Evolutionary conservation across 805 yeast genomes (phyloP).

Genomic region (Hanseniaspora osmophila): DNA sequence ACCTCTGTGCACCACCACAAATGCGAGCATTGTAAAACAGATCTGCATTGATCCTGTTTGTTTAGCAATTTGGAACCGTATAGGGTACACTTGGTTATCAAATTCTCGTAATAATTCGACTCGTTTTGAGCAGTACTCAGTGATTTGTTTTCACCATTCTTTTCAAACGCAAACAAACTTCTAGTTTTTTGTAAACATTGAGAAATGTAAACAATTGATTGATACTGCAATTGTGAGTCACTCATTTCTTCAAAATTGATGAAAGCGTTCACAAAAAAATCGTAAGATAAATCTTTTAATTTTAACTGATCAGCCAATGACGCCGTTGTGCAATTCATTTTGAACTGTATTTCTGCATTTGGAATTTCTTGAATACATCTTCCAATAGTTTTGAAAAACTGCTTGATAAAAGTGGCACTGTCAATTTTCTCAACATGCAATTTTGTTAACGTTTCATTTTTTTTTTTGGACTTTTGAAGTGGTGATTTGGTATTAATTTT

Average conservation of each 20-base stretch:
- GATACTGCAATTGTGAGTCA: slow-evolving; percentile 40
- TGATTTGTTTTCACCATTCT: slow-evolving; percentile 26
- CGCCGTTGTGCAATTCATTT: slow-evolving; percentile 51
- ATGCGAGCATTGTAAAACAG: slow-evolving; percentile 74
- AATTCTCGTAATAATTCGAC: slow-evolving; percentile 41
- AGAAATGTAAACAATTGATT: slow-evolving; percentile 35
- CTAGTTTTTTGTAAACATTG: slow-evolving; percentile 29
- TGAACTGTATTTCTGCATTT: slow-evolving; percentile 20
- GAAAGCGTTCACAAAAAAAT: slow-evolving; percentile 78
- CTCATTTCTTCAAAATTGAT: slow-evolving; percentile 63
- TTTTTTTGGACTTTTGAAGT: slow-evolving; percentile 13
- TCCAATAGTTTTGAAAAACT: slow-evolving; percentile 62
- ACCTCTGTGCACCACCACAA: slow-evolving; percentile 84
- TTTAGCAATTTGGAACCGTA: slow-evolving; percentile 80
- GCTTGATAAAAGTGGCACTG: slow-evolving; percentile 21
- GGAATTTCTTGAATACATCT: slow-evolving; percentile 56
- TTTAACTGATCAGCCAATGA: slow-evolving; percentile 65
- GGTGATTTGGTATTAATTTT: slow-evolving; percentile 12
- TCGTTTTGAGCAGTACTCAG: slow-evolving; percentile 32
- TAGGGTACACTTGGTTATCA: slow-evolving; percentile 73
- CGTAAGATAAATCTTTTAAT: slow-evolving; percentile 64
- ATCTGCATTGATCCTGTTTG: slow-evolving; percentile 89
- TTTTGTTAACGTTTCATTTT: slow-evolving; percentile 5
- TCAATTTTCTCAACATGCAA: neutral
- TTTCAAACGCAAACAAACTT: no score